These are phyloP conservation scores for Schoenoplectus triqueter DNA, from an alignment of 202 grass and related monocot species.

Conservation along the genomic window DNA sequence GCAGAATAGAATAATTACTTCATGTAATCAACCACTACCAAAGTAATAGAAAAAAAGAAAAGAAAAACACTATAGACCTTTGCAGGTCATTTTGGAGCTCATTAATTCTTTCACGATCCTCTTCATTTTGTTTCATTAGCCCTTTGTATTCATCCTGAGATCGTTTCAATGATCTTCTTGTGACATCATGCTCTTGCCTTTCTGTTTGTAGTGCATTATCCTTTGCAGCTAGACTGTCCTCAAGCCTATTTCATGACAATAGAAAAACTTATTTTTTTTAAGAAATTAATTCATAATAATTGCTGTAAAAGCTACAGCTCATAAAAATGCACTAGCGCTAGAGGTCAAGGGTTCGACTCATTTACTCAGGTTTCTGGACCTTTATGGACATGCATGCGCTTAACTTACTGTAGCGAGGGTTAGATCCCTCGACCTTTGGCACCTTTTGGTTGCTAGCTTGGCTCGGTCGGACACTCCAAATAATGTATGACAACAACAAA, in stretches of 20 bases:
- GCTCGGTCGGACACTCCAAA: constrained; percentile 34
- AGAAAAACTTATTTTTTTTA: constrained; percentile 34
- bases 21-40: background rate
- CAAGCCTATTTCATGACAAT: constrained; percentile 65
- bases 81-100: constrained; percentile 69
- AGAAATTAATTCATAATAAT: constrained; percentile 37
- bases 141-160: constrained; percentile 68
- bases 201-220: constrained; percentile 58
- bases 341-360: constrained; percentile 41
- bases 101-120: constrained; percentile 72
- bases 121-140: constrained; percentile 73
- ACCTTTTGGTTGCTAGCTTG: constrained; percentile 31
- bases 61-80: constrained; percentile 54
- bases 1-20: constrained; percentile 4
- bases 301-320: background rate
- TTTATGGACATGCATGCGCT: constrained; percentile 29
- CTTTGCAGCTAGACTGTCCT: constrained; percentile 69
- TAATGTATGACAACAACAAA: constrained; percentile 25
- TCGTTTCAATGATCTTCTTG: constrained; percentile 60
- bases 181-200: constrained; percentile 62
- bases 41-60: constrained; percentile 21
- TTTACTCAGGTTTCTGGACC: constrained; percentile 17
- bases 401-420: constrained; percentile 36
- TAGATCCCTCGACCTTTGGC: constrained; percentile 34
- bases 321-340: constrained; percentile 27